Base-by-base conservation (phyloP, 441 rosid genomes). In the Populus hybrid region DNA sequence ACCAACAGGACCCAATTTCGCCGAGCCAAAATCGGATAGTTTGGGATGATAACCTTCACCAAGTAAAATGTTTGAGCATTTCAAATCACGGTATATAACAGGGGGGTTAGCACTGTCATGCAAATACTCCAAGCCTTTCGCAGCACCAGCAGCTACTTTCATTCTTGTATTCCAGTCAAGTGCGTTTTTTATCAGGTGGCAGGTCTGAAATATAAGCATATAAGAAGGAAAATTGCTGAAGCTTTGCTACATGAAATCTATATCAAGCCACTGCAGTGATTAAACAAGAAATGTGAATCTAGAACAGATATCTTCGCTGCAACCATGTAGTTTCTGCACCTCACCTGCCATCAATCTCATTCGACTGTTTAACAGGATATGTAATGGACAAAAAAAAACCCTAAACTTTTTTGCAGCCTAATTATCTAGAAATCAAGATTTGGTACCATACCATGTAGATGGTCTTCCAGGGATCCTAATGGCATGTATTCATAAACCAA, bases 121-220 rank as follows among this genome's bases (percentile, higher is more conserved):
- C 77, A 95, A 85, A 84, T 95, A 88, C 86, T 91, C 96, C 88
- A 95, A 77, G 18, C 99, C 99, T 81, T 92, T 92, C 8, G 98
- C 99, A 82, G 97, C 99, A 72, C 99, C 99, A 1, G 98, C 97
- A 80, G 99, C 98, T 82, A 95, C 86, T 80, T 88, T 95, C 99
- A 95, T 93, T 82, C 99, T 87, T 20, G 97, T 89, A 82, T 84
- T 92, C 99, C 99, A 95, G 75, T 95, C 98, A 33, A 95, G 93
- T 75, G n/a, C 73, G 88, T 68, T 85, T 90, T 85, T 81, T 88
- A 83, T 94, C 95, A 3, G 85, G 88, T 5, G 94, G 91, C 53
- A 92, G 88, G 81, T 94, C 99, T 95, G 82, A 33, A 78, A 77
- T 36, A 40, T 63, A 68, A 84, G 70, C 31, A 56, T 2, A 50